phyloP scores from a whole-genome alignment of 306 rosid genomes.

The Prunus armeniaca region DNA sequence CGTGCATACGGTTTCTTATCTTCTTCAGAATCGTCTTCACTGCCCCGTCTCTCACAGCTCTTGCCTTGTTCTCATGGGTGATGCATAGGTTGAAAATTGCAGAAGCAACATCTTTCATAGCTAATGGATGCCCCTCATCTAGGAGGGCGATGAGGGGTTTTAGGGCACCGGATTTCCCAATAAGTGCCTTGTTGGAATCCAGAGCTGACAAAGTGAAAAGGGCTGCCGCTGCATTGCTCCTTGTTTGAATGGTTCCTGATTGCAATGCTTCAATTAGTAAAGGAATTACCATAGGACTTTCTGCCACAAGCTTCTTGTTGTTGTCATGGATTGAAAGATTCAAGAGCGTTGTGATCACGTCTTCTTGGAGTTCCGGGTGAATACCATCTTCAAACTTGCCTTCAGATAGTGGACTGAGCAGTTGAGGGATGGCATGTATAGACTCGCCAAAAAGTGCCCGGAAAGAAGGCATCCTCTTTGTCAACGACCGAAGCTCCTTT shows the following conservation, averaged over 20 bases:
- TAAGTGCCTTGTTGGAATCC: constrained; percentile 84
- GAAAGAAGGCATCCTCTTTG: constrained; percentile 74
- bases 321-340: constrained; percentile 81
- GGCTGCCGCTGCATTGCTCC: constrained; percentile 87
- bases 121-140: constrained; percentile 76
- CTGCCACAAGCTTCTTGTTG: constrained; percentile 84
- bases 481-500: constrained; percentile 74
- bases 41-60: constrained; percentile 67
- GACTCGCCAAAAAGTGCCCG: constrained; percentile 77
- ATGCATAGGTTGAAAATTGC: constrained; percentile 78
- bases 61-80: constrained; percentile 72
- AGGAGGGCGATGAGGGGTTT: constrained; percentile 64
- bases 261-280: constrained; percentile 61
- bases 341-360: constrained; percentile 78
- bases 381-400: constrained; percentile 30
- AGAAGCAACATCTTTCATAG: constrained; percentile 83
- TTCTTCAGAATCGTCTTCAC: constrained; percentile 60
- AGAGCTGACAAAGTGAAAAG: constrained; percentile 86
- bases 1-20: constrained; percentile 41
- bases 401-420: constrained; percentile 65
- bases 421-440: constrained; percentile 52
- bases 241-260: constrained; percentile 73
- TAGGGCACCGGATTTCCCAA: constrained; percentile 77
- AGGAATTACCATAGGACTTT: constrained; percentile 69
- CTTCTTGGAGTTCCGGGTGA: constrained; percentile 72